Conservation (phyloP, 2,329 filamentous ascomycete species). For the Venturia oleaginea region DNA sequence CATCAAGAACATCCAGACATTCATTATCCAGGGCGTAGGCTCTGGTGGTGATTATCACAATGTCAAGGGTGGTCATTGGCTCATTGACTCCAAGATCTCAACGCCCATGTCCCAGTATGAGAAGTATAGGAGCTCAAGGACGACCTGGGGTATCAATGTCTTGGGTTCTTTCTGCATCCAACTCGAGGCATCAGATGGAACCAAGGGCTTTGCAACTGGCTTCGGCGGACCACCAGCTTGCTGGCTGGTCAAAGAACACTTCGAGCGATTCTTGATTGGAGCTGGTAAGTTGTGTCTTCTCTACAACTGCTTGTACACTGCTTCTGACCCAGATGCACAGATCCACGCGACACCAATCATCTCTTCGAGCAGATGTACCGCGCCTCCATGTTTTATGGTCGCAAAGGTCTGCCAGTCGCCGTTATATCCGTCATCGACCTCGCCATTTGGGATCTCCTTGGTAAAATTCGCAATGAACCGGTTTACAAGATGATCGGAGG, state of each 20-base stretch:
- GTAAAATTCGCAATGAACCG: slow-evolving; percentile 84
- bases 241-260: slow-evolving; percentile 90
- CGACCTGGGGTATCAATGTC: slow-evolving; percentile 93
- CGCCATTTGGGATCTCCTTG: slow-evolving; percentile 83
- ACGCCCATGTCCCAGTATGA: slow-evolving; percentile 89
- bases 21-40: slow-evolving; percentile 56
- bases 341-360: slow-evolving; percentile 83
- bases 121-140: slow-evolving; percentile 76
- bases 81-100: slow-evolving; percentile 85
- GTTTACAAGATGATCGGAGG: slow-evolving; percentile 93
- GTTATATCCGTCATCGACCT: slow-evolving; percentile 93
- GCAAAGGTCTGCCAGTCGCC: slow-evolving; percentile 81
- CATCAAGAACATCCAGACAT: slow-evolving; percentile 68
- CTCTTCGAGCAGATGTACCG: slow-evolving; percentile 97
- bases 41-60: slow-evolving; percentile 84
- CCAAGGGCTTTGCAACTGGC: slow-evolving; percentile 87
- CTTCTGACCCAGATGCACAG: slow-evolving; percentile 29
- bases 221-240: slow-evolving; percentile 90
- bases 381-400: slow-evolving; percentile 90
- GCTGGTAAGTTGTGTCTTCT: slow-evolving; percentile 41
- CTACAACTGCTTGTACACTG: neutral
- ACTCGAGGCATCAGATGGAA: slow-evolving; percentile 80
- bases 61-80: slow-evolving; percentile 65
- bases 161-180: slow-evolving; percentile 87
- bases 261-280: slow-evolving; percentile 82